Conservation (phyloP, 2,329 filamentous ascomycete genomes). For the Paracamarosporium sp. region DNA sequence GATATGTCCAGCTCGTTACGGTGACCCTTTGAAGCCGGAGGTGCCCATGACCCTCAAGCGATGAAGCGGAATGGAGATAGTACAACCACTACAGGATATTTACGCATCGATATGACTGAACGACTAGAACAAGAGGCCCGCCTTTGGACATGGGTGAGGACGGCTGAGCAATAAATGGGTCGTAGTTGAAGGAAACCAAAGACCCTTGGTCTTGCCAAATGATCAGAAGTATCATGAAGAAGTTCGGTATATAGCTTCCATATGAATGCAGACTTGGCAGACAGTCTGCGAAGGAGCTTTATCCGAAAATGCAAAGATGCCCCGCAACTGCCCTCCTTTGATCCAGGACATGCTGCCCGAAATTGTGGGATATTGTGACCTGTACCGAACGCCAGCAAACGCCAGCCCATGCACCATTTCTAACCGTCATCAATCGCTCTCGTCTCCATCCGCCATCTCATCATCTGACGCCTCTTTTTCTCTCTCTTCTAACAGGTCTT, state of each 20-base stretch:
- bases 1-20: conserved; percentile 37
- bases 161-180: not conserved
- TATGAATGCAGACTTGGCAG: not conserved
- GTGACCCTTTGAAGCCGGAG: conserved; percentile 43
- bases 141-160: not conserved
- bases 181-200: not conserved
- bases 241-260: not conserved
- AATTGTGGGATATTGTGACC: conserved; percentile 9
- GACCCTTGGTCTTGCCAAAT: too few species aligned
- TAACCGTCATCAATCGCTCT: conserved; percentile 40
- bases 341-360: not conserved
- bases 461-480: conserved; percentile 53
- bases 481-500: conserved; percentile 53
- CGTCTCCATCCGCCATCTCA: conserved; percentile 64
- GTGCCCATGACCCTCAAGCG: conserved; percentile 32
- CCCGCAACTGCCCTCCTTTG: not conserved
- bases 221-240: not conserved
- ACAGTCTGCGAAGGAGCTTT: not conserved
- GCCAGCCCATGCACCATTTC: conserved; percentile 34
- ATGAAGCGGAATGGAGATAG: conserved; percentile 22
- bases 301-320: not conserved
- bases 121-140: not conserved
- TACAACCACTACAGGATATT: not conserved
- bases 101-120: not conserved
- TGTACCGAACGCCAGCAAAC: conserved; percentile 26